Base-by-base conservation (phyloP, 352 stramenopile genomes). In the Globisporangium splendens region DNA sequence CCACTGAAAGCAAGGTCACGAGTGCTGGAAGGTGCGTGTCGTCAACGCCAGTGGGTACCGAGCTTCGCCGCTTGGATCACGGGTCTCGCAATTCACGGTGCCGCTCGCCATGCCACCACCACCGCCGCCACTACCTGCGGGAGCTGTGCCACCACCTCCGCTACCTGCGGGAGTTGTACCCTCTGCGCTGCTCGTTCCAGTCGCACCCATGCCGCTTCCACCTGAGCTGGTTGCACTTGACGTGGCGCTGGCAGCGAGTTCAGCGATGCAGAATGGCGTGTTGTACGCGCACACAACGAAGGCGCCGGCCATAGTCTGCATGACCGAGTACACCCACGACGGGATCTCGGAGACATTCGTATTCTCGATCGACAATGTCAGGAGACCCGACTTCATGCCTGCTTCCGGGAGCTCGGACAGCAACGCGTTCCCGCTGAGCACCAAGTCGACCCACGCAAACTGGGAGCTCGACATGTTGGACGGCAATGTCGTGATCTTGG, bases 331-430 rank as follows among this genome's bases (percentile, higher is more conserved):
- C 43, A 66, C 47, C 50, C 46, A 68, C 10, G 18, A 33, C 13
- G 68, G 62, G 13, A 71, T 42, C 22, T 56, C 47, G 13, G 50
- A 41, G 17, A 77, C 18, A 35, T 12, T 50, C 6, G 66, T 73
- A 47, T 74, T 63, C 42, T 77, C 69, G 44, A 77, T 63, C 17
- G 69, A 77, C 24, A 77, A 60, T 5, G 66, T 68, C 12, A 64
- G 43, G 17, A 64, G 17, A 6, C 46, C 46, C 5, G 56, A 20
- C 0, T 50, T 50, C 35, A 72, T 41, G 5, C 57, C 64, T 8
- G 1, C 54, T 1, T 24, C 44, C 0, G 63, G 63, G 3, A 72
- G 28, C 38, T 22, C 46, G 0, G 53, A 49, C 1, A 77, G 33
- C n/a, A 20, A 21, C 24, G 56, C 5, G 35, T 35, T 56, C 43